Percentiles rank a stretch among this genome's conserved stretches.
Conservation (phyloP, 306 rosid genomes). For the Canavalia gladiata region DNA sequence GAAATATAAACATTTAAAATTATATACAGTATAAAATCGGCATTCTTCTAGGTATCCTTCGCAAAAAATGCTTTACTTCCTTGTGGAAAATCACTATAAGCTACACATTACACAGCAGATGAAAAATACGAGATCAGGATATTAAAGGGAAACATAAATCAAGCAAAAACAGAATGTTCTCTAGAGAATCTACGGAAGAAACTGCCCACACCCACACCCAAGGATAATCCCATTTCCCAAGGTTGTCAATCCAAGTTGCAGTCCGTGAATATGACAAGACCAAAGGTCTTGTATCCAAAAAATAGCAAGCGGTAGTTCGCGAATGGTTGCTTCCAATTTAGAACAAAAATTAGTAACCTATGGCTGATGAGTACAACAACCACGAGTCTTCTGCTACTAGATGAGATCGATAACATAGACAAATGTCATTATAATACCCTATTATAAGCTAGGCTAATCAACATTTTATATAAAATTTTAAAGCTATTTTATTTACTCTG, state of each 20-base stretch:
- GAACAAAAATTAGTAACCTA: neutral
- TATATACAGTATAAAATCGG: neutral
- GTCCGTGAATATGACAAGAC: no score
- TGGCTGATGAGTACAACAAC: neutral
- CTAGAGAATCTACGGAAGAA: neutral
- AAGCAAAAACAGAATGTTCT: neutral
- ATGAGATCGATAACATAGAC: neutral
- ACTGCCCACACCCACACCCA: neutral
- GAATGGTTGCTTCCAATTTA: neutral
- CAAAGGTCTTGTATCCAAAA: neutral
- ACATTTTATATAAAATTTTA: neutral
- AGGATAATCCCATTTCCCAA: neutral
- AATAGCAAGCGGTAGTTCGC: neutral
- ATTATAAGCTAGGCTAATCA: neutral
- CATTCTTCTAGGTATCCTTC: neutral
- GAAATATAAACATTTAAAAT: neutral
- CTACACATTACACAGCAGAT: constrained; percentile 15
- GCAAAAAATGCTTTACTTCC: neutral
- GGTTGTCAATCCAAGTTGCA: neutral
- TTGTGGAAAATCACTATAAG: neutral
- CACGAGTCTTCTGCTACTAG: neutral
- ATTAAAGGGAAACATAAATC: neutral
- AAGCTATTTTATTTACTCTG: neutral
- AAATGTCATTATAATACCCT: neutral
- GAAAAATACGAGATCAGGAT: neutral